A percentile compares a stretch with the other conserved stretches of the same genome.
Conservation (phyloP, 2,329 filamentous ascomycete species). For the Exophiala alcalophila region DNA sequence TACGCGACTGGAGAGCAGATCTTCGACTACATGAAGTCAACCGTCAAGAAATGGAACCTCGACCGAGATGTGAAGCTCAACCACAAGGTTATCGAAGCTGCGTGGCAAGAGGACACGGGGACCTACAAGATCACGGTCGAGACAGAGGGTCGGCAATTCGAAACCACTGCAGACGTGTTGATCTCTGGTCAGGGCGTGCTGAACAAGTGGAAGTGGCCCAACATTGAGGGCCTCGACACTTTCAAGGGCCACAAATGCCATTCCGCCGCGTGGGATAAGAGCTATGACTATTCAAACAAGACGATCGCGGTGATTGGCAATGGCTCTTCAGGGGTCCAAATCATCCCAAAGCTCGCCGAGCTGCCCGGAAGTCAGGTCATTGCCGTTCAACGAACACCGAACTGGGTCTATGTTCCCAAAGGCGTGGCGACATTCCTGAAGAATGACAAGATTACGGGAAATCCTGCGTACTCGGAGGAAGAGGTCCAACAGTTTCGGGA, state of each 20-base stretch:
- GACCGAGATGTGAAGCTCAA: slow-evolving; percentile 40
- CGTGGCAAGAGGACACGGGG: slow-evolving; percentile 38
- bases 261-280: slow-evolving; percentile 32
- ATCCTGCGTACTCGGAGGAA: slow-evolving; percentile 30
- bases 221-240: slow-evolving; percentile 29
- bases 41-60: slow-evolving; percentile 41
- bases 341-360: slow-evolving; percentile 32
- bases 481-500: slow-evolving; percentile 32
- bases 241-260: slow-evolving; percentile 33
- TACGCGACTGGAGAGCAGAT: slow-evolving; percentile 44
- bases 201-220: slow-evolving; percentile 33
- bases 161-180: slow-evolving; percentile 37
- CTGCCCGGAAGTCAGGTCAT: slow-evolving; percentile 28
- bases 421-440: slow-evolving; percentile 29
- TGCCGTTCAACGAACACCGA: slow-evolving; percentile 35
- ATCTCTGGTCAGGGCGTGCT: slow-evolving; percentile 35
- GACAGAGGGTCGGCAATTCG: slow-evolving; percentile 27
- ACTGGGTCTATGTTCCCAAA: slow-evolving; percentile 33
- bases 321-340: slow-evolving; percentile 40
- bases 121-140: slow-evolving; percentile 39
- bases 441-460: slow-evolving; percentile 23
- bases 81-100: slow-evolving; percentile 37
- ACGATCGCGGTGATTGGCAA: slow-evolving; percentile 34
- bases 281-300: slow-evolving; percentile 31
- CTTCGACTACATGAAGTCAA: slow-evolving; percentile 40